Percentiles rank a stretch among this genome's conserved stretches.
Conservation (phyloP, 2,329 filamentous ascomycete genomes). For the Verticillium nubilum region DNA sequence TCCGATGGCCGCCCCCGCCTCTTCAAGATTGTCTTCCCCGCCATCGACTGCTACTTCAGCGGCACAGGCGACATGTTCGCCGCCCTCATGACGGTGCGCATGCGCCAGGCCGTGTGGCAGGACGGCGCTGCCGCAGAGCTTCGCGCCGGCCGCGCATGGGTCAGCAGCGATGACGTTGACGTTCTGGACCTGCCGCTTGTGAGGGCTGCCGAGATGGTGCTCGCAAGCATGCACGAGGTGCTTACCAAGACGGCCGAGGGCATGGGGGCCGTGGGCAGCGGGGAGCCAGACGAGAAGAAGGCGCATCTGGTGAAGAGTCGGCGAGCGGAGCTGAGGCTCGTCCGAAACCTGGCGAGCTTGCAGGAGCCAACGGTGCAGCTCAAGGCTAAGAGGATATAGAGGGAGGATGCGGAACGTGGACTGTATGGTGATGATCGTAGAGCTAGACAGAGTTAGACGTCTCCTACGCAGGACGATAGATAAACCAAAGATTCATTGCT, state of each 20-base stretch:
- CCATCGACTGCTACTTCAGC: conserved; percentile 89
- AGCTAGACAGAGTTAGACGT: background rate
- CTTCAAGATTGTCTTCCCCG: conserved; percentile 82
- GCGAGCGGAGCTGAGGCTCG: conserved; percentile 82
- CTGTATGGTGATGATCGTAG: background rate
- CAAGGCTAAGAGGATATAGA: conserved; percentile 46
- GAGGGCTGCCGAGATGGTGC: conserved; percentile 75
- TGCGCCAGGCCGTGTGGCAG: conserved; percentile 71
- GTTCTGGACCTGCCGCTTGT: conserved; percentile 75
- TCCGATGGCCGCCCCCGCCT: conserved; percentile 64
- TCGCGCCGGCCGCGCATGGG: conserved; percentile 62
- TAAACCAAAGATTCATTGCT: background rate
- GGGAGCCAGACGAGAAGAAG: conserved; percentile 46
- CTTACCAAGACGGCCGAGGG: conserved; percentile 63
- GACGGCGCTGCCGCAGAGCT: conserved; percentile 18
- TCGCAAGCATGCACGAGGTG: conserved; percentile 89
- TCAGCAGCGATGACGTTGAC: conserved; percentile 65
- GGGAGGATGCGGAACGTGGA: background rate
- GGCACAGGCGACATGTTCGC: conserved; percentile 99
- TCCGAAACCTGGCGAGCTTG: conserved; percentile 67
- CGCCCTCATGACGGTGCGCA: conserved; percentile 78
- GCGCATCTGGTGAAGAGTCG: conserved; percentile 67
- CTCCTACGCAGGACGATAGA: conserved; percentile 5
- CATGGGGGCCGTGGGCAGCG: conserved; percentile 36
- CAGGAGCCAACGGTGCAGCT: conserved; percentile 61